Percentiles rank a stretch among this genome's conserved stretches.
These are phyloP conservation scores for Gracilariopsis chorda DNA, from an alignment of 23 red algal species.

Conservation along the genomic window DNA sequence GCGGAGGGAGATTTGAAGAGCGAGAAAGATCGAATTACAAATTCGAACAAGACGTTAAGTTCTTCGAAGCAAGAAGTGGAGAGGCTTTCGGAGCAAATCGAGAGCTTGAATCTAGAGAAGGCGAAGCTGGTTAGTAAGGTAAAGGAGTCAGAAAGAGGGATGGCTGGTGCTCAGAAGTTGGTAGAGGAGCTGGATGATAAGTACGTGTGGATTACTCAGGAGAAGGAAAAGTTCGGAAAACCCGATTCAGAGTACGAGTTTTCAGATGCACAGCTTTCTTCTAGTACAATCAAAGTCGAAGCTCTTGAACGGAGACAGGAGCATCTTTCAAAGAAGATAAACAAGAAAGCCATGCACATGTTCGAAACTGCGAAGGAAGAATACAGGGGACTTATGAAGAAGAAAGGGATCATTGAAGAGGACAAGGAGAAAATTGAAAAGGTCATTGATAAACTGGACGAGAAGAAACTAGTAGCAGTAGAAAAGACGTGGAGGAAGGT, in stretches of 20 bases:
- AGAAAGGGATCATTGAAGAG: conserved; percentile 90
- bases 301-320: conserved; percentile 43
- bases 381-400: conserved; percentile 81
- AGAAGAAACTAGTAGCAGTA: conserved; percentile 95
- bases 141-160: conserved; percentile 34
- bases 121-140: conserved; percentile 53
- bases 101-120: conserved; percentile 33
- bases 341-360: conserved; percentile 84
- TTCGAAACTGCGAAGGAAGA: conserved; percentile 96
- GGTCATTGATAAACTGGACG: conserved; percentile 88
- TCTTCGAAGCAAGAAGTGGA: conserved; percentile 11
- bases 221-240: conserved; percentile 36
- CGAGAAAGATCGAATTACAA: conserved; percentile 23
- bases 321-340: conserved; percentile 64
- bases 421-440: conserved; percentile 92
- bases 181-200: conserved; percentile 29
- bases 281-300: conserved; percentile 6
- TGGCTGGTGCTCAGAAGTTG: conserved; percentile 2
- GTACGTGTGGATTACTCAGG: conserved; percentile 52
- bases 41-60: background rate
- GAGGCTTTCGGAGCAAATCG: conserved; percentile 47
- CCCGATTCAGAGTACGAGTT: conserved; percentile 64
- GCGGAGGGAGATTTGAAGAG: background rate
- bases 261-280: background rate
- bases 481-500: conserved; percentile 95